Evolutionary conservation across 129 eudicot species (phyloP).

Genomic region (Silybum marianum): DNA sequence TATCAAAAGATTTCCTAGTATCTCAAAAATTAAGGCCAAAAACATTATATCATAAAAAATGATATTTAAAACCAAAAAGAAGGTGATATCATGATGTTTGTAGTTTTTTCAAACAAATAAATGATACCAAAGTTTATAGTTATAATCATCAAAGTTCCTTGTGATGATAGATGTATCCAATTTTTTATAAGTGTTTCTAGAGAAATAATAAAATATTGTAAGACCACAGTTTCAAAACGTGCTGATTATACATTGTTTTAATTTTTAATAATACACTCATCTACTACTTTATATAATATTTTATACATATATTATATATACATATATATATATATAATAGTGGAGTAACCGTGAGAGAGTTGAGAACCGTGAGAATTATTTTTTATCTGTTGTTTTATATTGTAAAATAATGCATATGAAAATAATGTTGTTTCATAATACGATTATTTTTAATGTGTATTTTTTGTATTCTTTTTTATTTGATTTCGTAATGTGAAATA

Average conservation of each 20-base stretch:
- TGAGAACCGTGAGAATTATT: too few species aligned
- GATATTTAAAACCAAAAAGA: conserved; percentile 13
- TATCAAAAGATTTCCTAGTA: background rate
- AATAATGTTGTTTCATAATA: too few species aligned
- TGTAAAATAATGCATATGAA: too few species aligned
- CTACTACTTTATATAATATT: too few species aligned
- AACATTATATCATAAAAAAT: background rate
- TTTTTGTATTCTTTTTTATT: too few species aligned
- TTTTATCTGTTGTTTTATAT: too few species aligned
- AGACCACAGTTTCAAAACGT: conserved; percentile 27
- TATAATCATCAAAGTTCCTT: conserved; percentile 15
- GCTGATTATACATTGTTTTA: conserved; percentile 7
- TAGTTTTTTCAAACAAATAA: conserved; percentile 5
- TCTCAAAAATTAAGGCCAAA: background rate
- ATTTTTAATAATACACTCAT: background rate
- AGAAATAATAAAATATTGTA: conserved; percentile 20
- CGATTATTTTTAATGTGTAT: too few species aligned
- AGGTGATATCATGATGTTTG: conserved; percentile 8
- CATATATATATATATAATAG: too few species aligned
- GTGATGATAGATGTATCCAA: conserved; percentile 23
- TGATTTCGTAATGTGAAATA: too few species aligned
- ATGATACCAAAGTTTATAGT: conserved; percentile 5
- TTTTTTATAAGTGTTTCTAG: conserved; percentile 9
- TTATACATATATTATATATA: too few species aligned
- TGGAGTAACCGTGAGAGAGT: too few species aligned